Percentiles rank a stretch among this genome's conserved stretches.
phyloP scores from a whole-genome alignment of 164 flowering plant genomes.

The Warburgia ugandensis region DNA sequence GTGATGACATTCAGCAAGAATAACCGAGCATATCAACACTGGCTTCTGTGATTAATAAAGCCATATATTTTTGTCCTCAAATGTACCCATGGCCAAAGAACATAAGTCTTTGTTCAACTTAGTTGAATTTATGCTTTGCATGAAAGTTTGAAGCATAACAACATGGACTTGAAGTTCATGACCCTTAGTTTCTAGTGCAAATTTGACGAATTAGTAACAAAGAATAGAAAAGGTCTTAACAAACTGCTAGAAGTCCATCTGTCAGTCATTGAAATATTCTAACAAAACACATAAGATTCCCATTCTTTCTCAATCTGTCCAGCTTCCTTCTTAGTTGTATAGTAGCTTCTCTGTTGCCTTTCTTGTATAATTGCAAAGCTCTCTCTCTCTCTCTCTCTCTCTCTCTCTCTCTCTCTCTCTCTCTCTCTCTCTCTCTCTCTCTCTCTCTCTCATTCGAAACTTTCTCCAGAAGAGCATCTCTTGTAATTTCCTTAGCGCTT shows the following conservation, averaged over 20 bases:
- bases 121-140: conserved; percentile 61
- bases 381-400: no score
- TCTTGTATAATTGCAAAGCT: conserved; percentile 60
- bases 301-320: conserved; percentile 51
- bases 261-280: conserved; percentile 18
- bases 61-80: conserved; percentile 69
- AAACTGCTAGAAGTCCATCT: conserved; percentile 47
- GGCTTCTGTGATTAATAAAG: conserved; percentile 57
- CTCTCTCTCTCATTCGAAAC: conserved; percentile 65
- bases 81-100: conserved; percentile 51
- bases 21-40: conserved; percentile 49
- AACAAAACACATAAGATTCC: conserved; percentile 28
- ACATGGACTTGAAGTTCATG: conserved; percentile 38
- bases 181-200: conserved; percentile 24
- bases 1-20: conserved; percentile 48
- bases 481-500: conserved; percentile 78
- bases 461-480: conserved; percentile 73
- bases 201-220: conserved; percentile 30
- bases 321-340: conserved; percentile 38
- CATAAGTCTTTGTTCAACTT: conserved; percentile 63
- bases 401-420: no score
- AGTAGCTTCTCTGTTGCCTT: conserved; percentile 68
- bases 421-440: no score
- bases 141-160: conserved; percentile 54
- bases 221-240: conserved; percentile 86